Evolutionary conservation across 306 rosid genomes (phyloP), one percentile per base, ranked within the genome.

Genomic region (Clitoria ternatea): DNA sequence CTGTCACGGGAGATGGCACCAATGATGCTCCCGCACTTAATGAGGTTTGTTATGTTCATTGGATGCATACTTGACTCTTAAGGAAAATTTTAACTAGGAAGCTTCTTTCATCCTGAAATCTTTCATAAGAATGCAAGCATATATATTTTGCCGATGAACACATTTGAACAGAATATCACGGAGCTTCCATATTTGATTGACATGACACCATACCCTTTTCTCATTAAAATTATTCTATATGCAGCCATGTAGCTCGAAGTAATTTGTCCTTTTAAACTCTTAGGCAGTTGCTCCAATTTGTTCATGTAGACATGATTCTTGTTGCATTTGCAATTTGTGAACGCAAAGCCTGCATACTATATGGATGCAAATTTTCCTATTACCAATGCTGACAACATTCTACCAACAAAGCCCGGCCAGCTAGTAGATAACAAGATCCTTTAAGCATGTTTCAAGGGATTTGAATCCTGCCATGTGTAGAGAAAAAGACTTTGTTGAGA

Each of bases 21-120:
- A 94, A 94, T 74, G 97, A 94, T 73, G 98, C 98, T 68, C 98
- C 98, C 50, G 98, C 98, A 18, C 97, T 94, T 65, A 96, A 90
- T 6, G 98, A 94, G 97, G 98, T 94, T 64, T 78, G 88, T 82
- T 68, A 56, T 77, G 44, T 75, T 79, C 70, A 72, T 76, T 71
- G 74, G 70, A 69, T 70, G 39, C 19, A 33, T 13, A 52, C 23
- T 66, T 72, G 60, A 37, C 11, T 78, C 13, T 55, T 60, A 36
- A 22, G 52, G n/a, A 55, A 14, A 47, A 65, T 53, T 29, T 33
- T 35, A 50, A 4, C 32, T 32, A 14, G 11, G 12, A 12, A 32
- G 7, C 8, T 1, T 24, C 2, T 55, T 63, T 24, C 42, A 22
- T 2, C 65, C 33, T 67, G 53, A 26, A 49, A 20, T 43, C 36